These are phyloP conservation scores for Aphelidium insulamus DNA, from an alignment of 371 early-diverging fungal genomes.

Conservation along the genomic window DNA sequence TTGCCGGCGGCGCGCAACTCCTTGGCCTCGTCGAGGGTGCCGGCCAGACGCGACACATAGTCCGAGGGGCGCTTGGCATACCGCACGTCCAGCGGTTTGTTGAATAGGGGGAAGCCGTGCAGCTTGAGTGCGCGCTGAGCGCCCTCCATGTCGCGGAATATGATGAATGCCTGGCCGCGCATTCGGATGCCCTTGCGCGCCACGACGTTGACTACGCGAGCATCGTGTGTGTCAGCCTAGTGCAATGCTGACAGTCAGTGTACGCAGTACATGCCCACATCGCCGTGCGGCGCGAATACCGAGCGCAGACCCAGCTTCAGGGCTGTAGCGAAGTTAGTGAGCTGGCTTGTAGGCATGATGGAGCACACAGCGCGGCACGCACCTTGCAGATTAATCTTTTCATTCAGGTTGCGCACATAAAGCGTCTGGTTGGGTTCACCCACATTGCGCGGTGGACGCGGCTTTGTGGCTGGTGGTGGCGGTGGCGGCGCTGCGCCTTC, in stretches of 20 bases:
- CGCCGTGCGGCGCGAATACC: too few relatives aligned
- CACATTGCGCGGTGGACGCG: too few relatives aligned
- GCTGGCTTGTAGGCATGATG: too few relatives aligned
- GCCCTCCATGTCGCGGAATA: constrained; percentile 45
- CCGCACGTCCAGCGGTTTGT: constrained; percentile 53
- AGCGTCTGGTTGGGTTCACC: constrained; percentile 64
- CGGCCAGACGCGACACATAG: too few relatives aligned
- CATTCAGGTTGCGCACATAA: constrained; percentile 65
- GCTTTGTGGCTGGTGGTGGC: too few relatives aligned
- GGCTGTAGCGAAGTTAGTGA: too few relatives aligned
- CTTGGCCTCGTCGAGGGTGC: neutral
- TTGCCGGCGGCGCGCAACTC: neutral
- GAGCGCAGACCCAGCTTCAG: too few relatives aligned
- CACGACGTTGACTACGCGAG: constrained; percentile 71
- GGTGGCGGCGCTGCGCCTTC: too few relatives aligned
- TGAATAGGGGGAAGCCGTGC: constrained; percentile 58
- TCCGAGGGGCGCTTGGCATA: too few relatives aligned
- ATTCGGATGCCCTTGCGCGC: constrained; percentile 46
- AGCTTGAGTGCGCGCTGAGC: constrained; percentile 67
- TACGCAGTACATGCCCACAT: too few relatives aligned
- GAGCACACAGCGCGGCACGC: constrained; percentile 1
- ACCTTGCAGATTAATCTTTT: constrained; percentile 61
- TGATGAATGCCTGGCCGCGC: constrained; percentile 92
- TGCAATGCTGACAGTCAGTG: too few relatives aligned
- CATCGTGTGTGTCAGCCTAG: too few relatives aligned